Evolutionary conservation across 495 filamentous ascomycete species (phyloP).

Genomic region (Zalerion maritima): DNA sequence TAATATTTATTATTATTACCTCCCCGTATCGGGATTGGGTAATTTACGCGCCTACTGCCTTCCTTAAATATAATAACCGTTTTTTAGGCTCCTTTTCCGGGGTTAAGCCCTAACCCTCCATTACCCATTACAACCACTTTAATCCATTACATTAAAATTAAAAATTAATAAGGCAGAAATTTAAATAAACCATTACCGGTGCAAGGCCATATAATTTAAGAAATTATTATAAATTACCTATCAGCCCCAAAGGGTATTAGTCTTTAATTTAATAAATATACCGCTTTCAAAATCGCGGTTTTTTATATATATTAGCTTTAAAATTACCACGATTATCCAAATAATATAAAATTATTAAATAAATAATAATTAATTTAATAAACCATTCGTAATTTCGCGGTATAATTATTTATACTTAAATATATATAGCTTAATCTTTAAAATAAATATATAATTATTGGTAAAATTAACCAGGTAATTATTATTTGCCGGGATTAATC

Average conservation of each 20-base stretch:
- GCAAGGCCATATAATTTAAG: constrained; percentile 49
- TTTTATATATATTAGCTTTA: constrained; percentile 61
- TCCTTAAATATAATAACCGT: constrained; percentile 33
- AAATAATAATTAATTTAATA: constrained; percentile 61
- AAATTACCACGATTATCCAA: constrained; percentile 62
- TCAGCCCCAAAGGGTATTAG: constrained; percentile 47
- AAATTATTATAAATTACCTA: constrained; percentile 53
- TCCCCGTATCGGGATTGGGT: constrained; percentile 35
- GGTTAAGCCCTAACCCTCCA: constrained; percentile 37
- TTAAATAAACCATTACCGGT: constrained; percentile 50
- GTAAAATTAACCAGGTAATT: constrained; percentile 58
- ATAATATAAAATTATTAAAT: constrained; percentile 60
- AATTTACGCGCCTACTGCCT: constrained; percentile 34
- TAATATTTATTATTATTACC: constrained; percentile 41
- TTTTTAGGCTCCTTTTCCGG: constrained; percentile 30
- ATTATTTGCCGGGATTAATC: constrained; percentile 18
- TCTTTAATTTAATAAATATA: constrained; percentile 62
- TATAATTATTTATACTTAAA: constrained; percentile 59
- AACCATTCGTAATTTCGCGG: constrained; percentile 57
- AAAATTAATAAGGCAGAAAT: constrained; percentile 55
- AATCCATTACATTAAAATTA: constrained; percentile 39
- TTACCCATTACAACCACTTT: constrained; percentile 39
- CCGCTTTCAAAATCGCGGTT: constrained; percentile 47
- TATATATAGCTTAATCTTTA: constrained; percentile 62
- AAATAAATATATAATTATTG: constrained; percentile 60